Evolutionary conservation across 805 yeast genomes (phyloP).

Genomic region (Lipomyces yamanashiensis): DNA sequence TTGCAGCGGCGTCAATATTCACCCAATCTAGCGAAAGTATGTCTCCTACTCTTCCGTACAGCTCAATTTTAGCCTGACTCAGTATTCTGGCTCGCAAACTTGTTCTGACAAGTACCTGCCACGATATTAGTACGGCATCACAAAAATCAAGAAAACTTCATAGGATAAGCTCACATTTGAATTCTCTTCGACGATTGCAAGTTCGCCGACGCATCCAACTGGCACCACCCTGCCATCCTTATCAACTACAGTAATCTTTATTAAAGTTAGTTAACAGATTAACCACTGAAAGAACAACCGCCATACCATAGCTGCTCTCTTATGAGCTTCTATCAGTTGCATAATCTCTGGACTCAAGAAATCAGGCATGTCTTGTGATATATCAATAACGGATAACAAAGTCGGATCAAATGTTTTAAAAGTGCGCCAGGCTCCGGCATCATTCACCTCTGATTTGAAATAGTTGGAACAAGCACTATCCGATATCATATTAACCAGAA

Average conservation of each 20-base stretch:
- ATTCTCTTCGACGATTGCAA: slow-evolving; percentile 7
- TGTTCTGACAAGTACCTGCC: neutral
- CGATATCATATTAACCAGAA: slow-evolving; percentile 14
- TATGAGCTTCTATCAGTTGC: neutral
- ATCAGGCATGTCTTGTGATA: neutral
- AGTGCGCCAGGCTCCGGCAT: neutral
- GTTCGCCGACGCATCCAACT: slow-evolving; percentile 35
- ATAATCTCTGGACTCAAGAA: neutral
- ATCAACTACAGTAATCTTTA: slow-evolving; percentile 13
- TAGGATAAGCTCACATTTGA: neutral
- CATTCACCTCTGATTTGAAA: neutral
- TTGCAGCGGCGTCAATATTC: neutral
- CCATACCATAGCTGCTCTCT: neutral
- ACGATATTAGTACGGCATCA: neutral
- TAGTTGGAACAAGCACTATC: neutral
- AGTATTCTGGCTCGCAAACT: slow-evolving; percentile 1
- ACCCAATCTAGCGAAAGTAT: neutral
- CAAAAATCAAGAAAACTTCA: neutral
- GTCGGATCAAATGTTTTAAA: neutral
- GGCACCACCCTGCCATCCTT: slow-evolving; percentile 6
- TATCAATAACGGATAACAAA: neutral
- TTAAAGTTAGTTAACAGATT: neutral
- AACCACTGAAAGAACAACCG: neutral
- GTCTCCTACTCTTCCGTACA: neutral
- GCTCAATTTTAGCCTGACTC: neutral